A percentile compares a stretch with the other conserved stretches of the same genome.
Evolutionary conservation across 148 eudicot genomes (phyloP).

Genomic region (Cornus controversa): DNA sequence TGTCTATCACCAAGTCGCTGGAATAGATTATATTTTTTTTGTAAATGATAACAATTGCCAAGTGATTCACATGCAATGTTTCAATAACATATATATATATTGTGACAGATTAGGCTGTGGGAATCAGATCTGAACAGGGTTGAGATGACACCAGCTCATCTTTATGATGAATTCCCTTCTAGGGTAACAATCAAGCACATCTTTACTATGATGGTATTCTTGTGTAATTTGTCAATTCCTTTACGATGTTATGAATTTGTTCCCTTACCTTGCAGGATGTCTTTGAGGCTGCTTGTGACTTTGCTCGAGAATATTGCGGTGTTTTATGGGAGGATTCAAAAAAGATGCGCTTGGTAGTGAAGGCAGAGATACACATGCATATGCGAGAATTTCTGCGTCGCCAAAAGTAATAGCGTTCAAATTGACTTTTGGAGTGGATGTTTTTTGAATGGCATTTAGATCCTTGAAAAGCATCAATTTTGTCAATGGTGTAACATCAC

Average conservation of each 20-base stretch:
- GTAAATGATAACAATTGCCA: not conserved
- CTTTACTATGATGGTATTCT: not conserved
- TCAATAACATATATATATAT: too few species aligned
- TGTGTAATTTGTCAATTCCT: not conserved
- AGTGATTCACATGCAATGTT: not conserved
- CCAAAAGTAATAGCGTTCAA: conserved; percentile 30
- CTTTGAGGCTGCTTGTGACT: conserved; percentile 85
- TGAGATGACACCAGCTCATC: conserved; percentile 69
- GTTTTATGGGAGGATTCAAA: conserved; percentile 76
- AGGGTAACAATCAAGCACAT: conserved; percentile 39
- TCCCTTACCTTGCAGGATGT: conserved; percentile 49
- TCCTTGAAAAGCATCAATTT: not conserved
- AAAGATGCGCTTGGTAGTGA: conserved; percentile 70
- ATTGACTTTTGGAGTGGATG: not conserved
- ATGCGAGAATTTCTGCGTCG: conserved; percentile 71
- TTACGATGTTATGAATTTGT: not conserved
- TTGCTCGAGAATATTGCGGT: conserved; percentile 74
- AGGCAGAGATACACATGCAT: conserved; percentile 55
- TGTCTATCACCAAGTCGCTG: not conserved
- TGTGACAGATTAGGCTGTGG: conserved; percentile 86
- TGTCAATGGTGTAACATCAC: not conserved
- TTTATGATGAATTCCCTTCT: conserved; percentile 77
- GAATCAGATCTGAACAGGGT: conserved; percentile 91
- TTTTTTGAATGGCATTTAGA: not conserved
- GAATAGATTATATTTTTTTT: not conserved